These are phyloP conservation scores for Ceratonia siliqua DNA, from an alignment of 306 rosid species.

Conservation along the genomic window DNA sequence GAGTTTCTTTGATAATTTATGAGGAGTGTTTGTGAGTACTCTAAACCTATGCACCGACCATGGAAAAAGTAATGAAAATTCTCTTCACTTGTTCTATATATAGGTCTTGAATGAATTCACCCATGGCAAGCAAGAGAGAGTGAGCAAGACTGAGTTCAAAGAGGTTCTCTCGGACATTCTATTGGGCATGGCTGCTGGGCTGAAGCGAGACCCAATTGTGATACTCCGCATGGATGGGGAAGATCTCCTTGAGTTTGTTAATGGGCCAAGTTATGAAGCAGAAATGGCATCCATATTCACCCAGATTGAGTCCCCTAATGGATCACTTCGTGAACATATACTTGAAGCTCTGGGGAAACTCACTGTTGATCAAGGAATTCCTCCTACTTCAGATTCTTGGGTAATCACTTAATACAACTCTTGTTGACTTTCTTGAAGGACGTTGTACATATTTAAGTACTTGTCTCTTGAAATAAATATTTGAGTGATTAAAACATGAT, in stretches of 20 bases:
- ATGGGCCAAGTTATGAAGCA: conserved; percentile 61
- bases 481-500: neutral
- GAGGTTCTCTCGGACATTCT: conserved; percentile 88
- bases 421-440: conserved; percentile 13
- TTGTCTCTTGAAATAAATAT: neutral
- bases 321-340: conserved; percentile 55
- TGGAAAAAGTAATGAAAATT: conserved; percentile 18
- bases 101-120: conserved; percentile 91
- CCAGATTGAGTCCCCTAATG: conserved; percentile 46
- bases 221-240: conserved; percentile 95
- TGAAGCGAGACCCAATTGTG: conserved; percentile 87
- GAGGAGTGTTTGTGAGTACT: neutral
- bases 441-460: neutral
- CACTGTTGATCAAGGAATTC: conserved; percentile 92
- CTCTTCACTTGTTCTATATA: conserved; percentile 20
- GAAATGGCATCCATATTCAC: conserved; percentile 65
- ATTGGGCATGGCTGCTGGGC: conserved; percentile 96
- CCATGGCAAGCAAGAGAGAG: conserved; percentile 84
- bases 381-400: conserved; percentile 94
- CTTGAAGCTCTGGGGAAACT: conserved; percentile 68
- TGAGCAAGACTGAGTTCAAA: conserved; percentile 90
- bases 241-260: conserved; percentile 83
- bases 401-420: conserved; percentile 43
- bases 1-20: neutral
- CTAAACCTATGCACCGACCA: neutral